Conservation (phyloP, 805 yeast genomes). For the Yamadazyma olivae region DNA sequence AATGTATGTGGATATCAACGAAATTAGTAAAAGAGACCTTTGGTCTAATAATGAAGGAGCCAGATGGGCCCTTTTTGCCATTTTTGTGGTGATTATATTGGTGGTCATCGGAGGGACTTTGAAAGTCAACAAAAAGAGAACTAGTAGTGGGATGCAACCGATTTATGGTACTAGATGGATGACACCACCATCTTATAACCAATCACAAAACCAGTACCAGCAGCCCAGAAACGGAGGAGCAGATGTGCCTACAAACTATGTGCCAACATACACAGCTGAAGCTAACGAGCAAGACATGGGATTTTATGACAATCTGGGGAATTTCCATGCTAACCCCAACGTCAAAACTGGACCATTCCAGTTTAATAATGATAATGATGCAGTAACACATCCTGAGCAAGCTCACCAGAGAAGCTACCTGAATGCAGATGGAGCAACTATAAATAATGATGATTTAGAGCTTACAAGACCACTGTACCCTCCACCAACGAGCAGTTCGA, state of each 20-base stretch:
- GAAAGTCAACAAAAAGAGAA: conserved; percentile 52
- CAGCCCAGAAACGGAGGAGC: conserved; percentile 41
- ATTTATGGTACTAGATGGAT: conserved; percentile 80
- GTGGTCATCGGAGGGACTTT: conserved; percentile 50
- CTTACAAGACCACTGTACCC: conserved; percentile 3
- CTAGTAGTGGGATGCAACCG: conserved; percentile 51
- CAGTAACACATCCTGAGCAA: conserved; percentile 6
- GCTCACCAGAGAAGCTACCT: conserved; percentile 10
- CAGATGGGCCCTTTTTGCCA: conserved; percentile 65
- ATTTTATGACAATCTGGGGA: conserved; percentile 64
- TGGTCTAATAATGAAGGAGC: conserved; percentile 30
- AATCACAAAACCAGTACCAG: conserved; percentile 58
- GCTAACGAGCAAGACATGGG: conserved; percentile 78
- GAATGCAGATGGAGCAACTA: conserved; percentile 9
- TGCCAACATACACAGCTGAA: conserved; percentile 65
- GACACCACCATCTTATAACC: conserved; percentile 77
- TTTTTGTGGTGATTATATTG: conserved; percentile 49
- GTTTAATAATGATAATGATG: conserved; percentile 4
- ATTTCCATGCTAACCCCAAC: conserved; percentile 34
- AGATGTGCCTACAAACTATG: conserved; percentile 40
- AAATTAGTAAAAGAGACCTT: conserved; percentile 14
- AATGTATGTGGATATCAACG: no score
- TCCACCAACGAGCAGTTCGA: no score
- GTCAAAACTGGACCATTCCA: conserved; percentile 8
- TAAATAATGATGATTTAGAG: conserved; percentile 6